Evolutionary conservation across 2,329 filamentous ascomycete species (phyloP), one percentile per base, ranked within the genome.

Genomic region (Orbilia blumenaviensis): DNA sequence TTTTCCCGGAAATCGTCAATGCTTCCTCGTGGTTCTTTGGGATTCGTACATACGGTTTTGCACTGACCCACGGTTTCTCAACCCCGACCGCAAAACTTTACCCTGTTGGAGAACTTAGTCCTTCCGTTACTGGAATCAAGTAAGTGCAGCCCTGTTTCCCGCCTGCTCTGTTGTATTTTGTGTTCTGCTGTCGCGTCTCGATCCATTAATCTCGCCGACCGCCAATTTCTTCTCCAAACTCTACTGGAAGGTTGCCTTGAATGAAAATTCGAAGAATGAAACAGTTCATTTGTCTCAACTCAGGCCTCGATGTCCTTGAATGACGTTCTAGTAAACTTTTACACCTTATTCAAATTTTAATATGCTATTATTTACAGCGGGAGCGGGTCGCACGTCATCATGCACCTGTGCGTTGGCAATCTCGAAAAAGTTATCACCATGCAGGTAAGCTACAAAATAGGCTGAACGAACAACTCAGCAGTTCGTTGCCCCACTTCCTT

Each of bases 341-440:
- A 46, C 42, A 27, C 27, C 42, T 48, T 52, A 21, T 44, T 29
- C 34, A 61, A 62, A 46, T 62, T 54, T 62, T 54, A 62, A n/a
- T 56, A 50, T 56, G 60, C 50, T 62, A 66, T 60, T 73, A 54
- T 34, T 66, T 50, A 64, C 64, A 56, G 64, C 72, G 72, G 72
- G 72, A 76, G 72, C 72, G 72, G 72, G 62, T 66, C 41, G 64
- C 72, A 76, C 72, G 72, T 69, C 72, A 76, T 76, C 21, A 71
- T 76, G 72, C 72, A 76, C 54, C 72, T 69, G 58, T 76, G 72
- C 64, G 72, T 76, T 76, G 72, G 64, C 72, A 76, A 38, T 54
- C 41, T 61, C 16, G 7, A 44, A 66, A n/a, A 44, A 38, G 36
- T 58, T 46, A 64, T 69, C 64, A 69, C 64, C 54, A 62, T 69